phyloP scores from a whole-genome alignment of 768 basidiomycete species.

The Mycena galopus region DNA sequence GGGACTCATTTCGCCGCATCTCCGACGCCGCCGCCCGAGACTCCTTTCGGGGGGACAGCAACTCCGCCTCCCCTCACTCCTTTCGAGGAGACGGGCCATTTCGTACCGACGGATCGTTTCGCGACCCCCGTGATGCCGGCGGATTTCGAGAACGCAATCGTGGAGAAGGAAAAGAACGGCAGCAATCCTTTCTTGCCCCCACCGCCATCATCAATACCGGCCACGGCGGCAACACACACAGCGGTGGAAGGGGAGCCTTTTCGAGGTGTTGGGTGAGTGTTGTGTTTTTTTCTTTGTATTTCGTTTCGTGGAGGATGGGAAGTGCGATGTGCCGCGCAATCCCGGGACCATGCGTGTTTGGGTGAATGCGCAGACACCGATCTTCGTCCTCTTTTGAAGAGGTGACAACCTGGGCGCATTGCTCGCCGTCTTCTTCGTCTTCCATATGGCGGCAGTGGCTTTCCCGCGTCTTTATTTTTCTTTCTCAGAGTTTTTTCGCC shows the following conservation, averaged over 20 bases:
- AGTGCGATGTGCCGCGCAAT: too few relatives aligned
- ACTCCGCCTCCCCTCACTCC: not conserved
- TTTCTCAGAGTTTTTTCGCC: too few relatives aligned
- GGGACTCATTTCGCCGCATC: not conserved
- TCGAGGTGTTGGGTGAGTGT: conserved; percentile 26
- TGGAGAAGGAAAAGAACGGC: not conserved
- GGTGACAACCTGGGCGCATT: too few relatives aligned
- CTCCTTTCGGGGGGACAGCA: conserved; percentile 33
- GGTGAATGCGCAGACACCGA: not conserved
- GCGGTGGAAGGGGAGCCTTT: conserved; percentile 32
- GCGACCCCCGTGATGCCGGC: not conserved
- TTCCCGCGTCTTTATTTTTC: too few relatives aligned
- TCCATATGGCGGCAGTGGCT: too few relatives aligned
- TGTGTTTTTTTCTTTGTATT: not conserved
- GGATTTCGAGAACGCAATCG: not conserved
- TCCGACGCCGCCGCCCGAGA: conserved; percentile 1
- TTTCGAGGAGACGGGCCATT: not conserved
- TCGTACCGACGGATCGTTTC: not conserved
- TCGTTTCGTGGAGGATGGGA: not conserved
- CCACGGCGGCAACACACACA: conserved; percentile 8
- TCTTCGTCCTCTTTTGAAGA: too few relatives aligned
- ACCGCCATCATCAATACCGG: not conserved
- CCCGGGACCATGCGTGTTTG: not conserved
- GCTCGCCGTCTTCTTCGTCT: too few relatives aligned
- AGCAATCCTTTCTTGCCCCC: conserved; percentile 38